Percentiles rank a stretch among this genome's conserved stretches.
Evolutionary conservation across 306 rosid species (phyloP).

Genomic region (apple (Malus domestica)): ASM211411v1 NC_041795.1:13564001-13564500

Average conservation of each 20-base stretch:
- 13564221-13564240: slow-evolving; percentile 64
- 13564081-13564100: neutral
- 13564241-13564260: slow-evolving; percentile 22
- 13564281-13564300: slow-evolving; percentile 47
- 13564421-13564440: slow-evolving; percentile 8
- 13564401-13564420: slow-evolving; percentile 3
- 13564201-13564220: slow-evolving; percentile 29
- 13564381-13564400: slow-evolving; percentile 41
- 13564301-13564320: slow-evolving; percentile 37
- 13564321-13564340: slow-evolving; percentile 78
- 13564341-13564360: slow-evolving; percentile 33
- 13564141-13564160: slow-evolving; percentile 28
- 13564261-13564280: slow-evolving; percentile 14
- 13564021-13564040: slow-evolving; percentile 53
- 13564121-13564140: neutral
- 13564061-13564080: neutral
- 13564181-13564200: slow-evolving; percentile 69
- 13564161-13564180: slow-evolving; percentile 46
- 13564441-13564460: neutral
- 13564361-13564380: slow-evolving; percentile 40
- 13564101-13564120: neutral
- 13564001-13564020: slow-evolving; percentile 65
- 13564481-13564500: neutral
- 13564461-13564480: neutral
- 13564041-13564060: slow-evolving; percentile 19